These are phyloP conservation scores for Periconia sp. DNA, from an alignment of 2,329 filamentous ascomycete genomes.

Conservation along the genomic window DNA sequence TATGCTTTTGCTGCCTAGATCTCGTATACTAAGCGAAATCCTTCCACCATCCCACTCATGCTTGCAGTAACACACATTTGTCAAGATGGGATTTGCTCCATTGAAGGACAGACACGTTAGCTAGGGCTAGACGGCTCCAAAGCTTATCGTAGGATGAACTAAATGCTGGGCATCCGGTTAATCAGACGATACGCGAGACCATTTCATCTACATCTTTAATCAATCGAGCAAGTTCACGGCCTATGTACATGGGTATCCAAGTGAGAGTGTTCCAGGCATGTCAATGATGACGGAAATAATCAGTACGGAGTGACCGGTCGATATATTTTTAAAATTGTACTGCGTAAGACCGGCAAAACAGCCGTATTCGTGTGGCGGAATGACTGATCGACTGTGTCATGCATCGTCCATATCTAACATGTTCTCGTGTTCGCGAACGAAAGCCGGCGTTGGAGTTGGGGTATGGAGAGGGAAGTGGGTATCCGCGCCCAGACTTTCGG, in stretches of 20 bases:
- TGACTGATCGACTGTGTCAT: background rate
- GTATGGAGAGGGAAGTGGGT: background rate
- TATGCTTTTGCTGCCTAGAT: conserved; percentile 15
- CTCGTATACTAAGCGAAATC: background rate
- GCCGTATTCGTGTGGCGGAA: background rate
- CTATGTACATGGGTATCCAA: background rate
- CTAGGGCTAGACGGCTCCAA: background rate
- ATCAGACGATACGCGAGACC: background rate
- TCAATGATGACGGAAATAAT: too few species aligned
- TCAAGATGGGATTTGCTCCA: background rate
- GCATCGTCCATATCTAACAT: background rate
- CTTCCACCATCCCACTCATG: background rate
- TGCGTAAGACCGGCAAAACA: background rate
- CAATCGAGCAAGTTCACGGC: background rate
- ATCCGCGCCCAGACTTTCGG: background rate
- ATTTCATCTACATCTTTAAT: background rate
- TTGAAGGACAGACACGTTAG: background rate
- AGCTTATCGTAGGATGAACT: background rate
- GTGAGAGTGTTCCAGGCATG: background rate
- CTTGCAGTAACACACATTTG: background rate
- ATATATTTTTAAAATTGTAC: too few species aligned
- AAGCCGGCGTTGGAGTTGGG: background rate
- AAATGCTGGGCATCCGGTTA: background rate
- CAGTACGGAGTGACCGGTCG: too few species aligned
- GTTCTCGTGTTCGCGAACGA: background rate